phyloP scores from a whole-genome alignment of 805 yeast species.

The Blastobotrys robertii region DNA sequence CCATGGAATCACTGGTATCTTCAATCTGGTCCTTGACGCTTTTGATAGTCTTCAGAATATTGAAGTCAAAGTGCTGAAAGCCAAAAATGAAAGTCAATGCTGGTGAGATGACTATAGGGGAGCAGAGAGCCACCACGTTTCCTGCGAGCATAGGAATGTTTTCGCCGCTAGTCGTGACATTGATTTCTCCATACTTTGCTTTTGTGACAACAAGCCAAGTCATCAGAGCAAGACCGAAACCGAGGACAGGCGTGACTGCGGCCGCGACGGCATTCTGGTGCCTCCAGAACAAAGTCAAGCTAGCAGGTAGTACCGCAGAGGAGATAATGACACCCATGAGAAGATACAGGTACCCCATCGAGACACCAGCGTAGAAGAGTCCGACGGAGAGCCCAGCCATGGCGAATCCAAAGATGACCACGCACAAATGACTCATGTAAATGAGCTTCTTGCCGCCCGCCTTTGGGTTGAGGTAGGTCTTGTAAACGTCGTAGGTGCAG shows the following conservation, averaged over 20 bases:
- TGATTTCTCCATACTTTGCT: conserved; percentile 38
- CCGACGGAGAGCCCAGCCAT: conserved; percentile 85
- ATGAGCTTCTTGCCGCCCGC: conserved; percentile 72
- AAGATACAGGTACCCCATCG: conserved; percentile 81
- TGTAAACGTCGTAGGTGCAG: conserved; percentile 77
- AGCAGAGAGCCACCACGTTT: conserved; percentile 68
- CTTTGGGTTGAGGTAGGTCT: conserved; percentile 66
- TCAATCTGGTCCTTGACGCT: conserved; percentile 22
- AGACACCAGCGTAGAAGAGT: conserved; percentile 66
- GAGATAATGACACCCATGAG: conserved; percentile 86
- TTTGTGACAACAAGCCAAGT: conserved; percentile 45
- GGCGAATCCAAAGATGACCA: conserved; percentile 45
- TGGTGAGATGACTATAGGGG: conserved; percentile 62
- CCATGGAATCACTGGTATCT: conserved; percentile 21
- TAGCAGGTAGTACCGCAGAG: conserved; percentile 74
- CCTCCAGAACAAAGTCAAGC: conserved; percentile 56
- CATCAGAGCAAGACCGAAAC: conserved; percentile 63
- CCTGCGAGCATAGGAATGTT: conserved; percentile 89
- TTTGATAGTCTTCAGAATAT: conserved; percentile 46
- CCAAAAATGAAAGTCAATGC: conserved; percentile 53
- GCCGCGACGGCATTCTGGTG: conserved; percentile 64
- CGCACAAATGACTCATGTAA: conserved; percentile 55
- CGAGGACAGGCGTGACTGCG: conserved; percentile 64
- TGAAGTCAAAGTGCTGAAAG: conserved; percentile 69
- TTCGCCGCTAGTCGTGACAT: conserved; percentile 63